These are phyloP conservation scores for Graphium sp. DNA, from an alignment of 2,329 filamentous ascomycete genomes.

Conservation along the genomic window DNA sequence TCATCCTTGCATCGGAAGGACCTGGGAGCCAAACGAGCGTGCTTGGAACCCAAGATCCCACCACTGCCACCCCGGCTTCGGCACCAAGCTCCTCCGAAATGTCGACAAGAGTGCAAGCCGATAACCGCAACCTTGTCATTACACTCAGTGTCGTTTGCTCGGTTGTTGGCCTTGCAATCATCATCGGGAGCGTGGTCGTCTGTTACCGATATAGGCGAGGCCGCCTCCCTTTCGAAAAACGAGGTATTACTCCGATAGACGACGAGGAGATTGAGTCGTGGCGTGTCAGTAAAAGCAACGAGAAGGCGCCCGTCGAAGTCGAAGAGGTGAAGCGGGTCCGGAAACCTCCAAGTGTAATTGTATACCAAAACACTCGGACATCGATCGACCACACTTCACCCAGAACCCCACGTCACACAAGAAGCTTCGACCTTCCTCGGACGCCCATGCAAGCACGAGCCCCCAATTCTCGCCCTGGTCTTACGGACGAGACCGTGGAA, in stretches of 20 bases:
- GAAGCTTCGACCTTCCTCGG: slow-evolving; percentile 26
- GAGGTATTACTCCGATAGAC: slow-evolving; percentile 43
- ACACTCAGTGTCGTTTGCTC: slow-evolving; percentile 33
- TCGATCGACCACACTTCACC: slow-evolving; percentile 15
- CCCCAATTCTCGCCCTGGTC: slow-evolving; percentile 42
- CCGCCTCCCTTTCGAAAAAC: slow-evolving; percentile 25
- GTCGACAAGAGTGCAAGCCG: too few species aligned
- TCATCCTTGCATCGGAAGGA: too few species aligned
- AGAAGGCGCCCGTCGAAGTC: slow-evolving; percentile 14
- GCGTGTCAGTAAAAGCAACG: slow-evolving; percentile 23
- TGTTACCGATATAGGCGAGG: slow-evolving; percentile 20
- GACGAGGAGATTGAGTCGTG: slow-evolving; percentile 51
- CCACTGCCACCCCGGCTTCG: too few species aligned
- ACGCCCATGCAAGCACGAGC: slow-evolving; percentile 39
- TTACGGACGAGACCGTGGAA: slow-evolving; percentile 44
- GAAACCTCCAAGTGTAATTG: slow-evolving; percentile 34
- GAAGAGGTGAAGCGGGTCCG: slow-evolving; percentile 10
- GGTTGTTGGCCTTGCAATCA: slow-evolving; percentile 15
- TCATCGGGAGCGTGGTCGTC: slow-evolving; percentile 15
- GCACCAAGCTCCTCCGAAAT: too few species aligned
- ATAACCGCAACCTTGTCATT: slow-evolving; percentile 27
- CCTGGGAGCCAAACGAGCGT: too few species aligned
- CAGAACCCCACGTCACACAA: too few species aligned
- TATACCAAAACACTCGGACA: slow-evolving; percentile 25
- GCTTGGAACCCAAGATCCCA: too few species aligned